Conservation (phyloP, 176 grass and related monocot species). For the Eragrostis curvula region DNA sequence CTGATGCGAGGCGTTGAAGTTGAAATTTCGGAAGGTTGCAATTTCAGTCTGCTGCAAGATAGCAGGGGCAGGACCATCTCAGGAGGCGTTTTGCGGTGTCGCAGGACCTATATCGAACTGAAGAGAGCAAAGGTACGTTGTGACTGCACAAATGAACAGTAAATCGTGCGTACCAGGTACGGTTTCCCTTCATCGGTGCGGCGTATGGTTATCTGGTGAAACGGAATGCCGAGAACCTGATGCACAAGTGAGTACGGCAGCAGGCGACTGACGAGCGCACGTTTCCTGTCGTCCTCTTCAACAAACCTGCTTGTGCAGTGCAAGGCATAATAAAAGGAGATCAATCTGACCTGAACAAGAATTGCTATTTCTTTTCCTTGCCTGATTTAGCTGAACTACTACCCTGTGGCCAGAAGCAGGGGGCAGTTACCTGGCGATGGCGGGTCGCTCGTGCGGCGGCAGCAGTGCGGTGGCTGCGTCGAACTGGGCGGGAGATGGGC, state of each 20-base stretch:
- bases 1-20: slow-evolving; percentile 84
- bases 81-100: too few species aligned
- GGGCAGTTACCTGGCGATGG: slow-evolving; percentile 45
- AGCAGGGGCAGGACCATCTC: not conserved
- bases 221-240: slow-evolving; percentile 55
- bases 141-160: not conserved
- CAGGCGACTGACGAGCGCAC: slow-evolving; percentile 73
- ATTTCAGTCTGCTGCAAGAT: slow-evolving; percentile 40
- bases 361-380: too few species aligned
- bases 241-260: slow-evolving; percentile 71
- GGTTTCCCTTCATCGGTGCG: slow-evolving; percentile 76
- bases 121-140: too few species aligned
- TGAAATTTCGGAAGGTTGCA: slow-evolving; percentile 55
- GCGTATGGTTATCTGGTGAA: slow-evolving; percentile 52
- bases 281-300: slow-evolving; percentile 75
- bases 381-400: too few species aligned
- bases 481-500: slow-evolving; percentile 56
- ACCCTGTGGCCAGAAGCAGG: too few species aligned
- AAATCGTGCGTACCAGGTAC: slow-evolving; percentile 48
- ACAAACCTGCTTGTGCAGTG: slow-evolving; percentile 60
- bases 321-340: not conserved
- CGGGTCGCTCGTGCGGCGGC: slow-evolving; percentile 46
- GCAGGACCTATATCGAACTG: too few species aligned
- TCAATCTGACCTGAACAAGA: not conserved
- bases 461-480: slow-evolving; percentile 48